Evolutionary conservation across 495 filamentous ascomycete genomes (phyloP), one percentile per base, ranked within the genome.

Genomic region (Hypoxylon fuscum): DNA sequence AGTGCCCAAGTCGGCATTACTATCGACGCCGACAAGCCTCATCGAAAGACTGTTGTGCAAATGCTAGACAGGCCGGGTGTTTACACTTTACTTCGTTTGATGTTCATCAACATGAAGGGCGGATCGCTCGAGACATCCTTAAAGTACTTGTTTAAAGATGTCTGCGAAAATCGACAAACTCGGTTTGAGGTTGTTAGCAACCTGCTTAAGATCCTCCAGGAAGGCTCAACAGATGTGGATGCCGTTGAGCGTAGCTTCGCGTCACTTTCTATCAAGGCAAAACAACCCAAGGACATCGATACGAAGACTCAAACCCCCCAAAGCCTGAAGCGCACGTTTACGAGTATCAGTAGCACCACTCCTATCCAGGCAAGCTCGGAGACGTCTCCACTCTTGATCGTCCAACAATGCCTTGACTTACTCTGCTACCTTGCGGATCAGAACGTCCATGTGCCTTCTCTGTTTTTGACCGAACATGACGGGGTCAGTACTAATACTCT

Each of bases 381-480:
- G 62, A 87, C 94, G 45, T 96, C 96, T 1, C 95, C 96, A 15
- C 82, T 96, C 43, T 88, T 96, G 83, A 90, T 99, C 37, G 91
- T 97, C 8, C 94, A 98, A 69, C 95, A 99, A 74, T 98, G 94
- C 62, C 83, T 99, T 29, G 83, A 85, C 45, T 86, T 92, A 9
- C 80, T 99, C 7, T 86, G 87, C 27, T 91, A 90, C 68, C 81
- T 99, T 31, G 89, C 89, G 4, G 83, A 85, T 63, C 90, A 90
- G 71, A 97, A 96, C 50, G 67, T 71, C 2, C 90, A 94, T 63
- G 87, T 98, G 42, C 87, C 93, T 21, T 90, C 87, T 42, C 94
- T 97, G 75, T 98, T 99, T 85, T 74, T 99, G 40, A 96, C 91
- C 5, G 95, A 98, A 76, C 96, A 98, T 70, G 96, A 99, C 55